Conservation (phyloP, 176 grass and related monocot genomes). For the Tuctoria greenei region DNA sequence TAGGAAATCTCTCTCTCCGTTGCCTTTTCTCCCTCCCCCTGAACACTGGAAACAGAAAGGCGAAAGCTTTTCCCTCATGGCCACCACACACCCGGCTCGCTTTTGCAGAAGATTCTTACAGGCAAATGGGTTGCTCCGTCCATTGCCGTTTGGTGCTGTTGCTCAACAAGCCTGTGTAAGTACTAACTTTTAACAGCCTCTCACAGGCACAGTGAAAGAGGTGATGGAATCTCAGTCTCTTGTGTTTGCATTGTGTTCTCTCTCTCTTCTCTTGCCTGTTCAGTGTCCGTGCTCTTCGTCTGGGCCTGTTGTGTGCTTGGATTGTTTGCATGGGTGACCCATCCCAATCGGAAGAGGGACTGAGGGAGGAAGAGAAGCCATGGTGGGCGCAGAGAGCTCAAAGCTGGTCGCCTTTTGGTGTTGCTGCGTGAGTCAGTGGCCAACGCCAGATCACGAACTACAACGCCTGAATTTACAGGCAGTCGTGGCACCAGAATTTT, state of each 20-base stretch:
- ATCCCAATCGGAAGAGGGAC: constrained; percentile 29
- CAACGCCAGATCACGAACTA: not conserved
- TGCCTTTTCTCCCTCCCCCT: constrained; percentile 18
- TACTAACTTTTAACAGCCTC: constrained; percentile 24
- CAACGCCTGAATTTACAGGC: not conserved
- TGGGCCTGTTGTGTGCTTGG: constrained; percentile 35
- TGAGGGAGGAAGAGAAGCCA: constrained; percentile 23
- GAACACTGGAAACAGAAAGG: constrained; percentile 52
- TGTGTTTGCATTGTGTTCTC: not conserved
- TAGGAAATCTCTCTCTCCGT: constrained; percentile 26
- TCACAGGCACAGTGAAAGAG: not conserved
- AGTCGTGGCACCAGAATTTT: no score
- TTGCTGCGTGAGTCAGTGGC: constrained; percentile 7
- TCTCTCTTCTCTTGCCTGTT: not conserved
- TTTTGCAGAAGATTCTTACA: constrained; percentile 43
- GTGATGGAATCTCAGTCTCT: constrained; percentile 53
- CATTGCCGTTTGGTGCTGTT: constrained; percentile 33
- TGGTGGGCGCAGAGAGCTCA: constrained; percentile 54
- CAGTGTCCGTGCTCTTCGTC: constrained; percentile 35
- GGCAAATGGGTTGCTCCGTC: constrained; percentile 33
- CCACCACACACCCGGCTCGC: constrained; percentile 2
- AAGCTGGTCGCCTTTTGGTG: constrained; percentile 41
- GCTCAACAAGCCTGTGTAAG: constrained; percentile 19
- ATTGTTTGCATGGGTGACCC: constrained; percentile 21
- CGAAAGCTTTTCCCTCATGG: constrained; percentile 27